Evolutionary conservation across 345 rosid genomes (phyloP).

Genomic region (Limnanthes douglasii): DNA sequence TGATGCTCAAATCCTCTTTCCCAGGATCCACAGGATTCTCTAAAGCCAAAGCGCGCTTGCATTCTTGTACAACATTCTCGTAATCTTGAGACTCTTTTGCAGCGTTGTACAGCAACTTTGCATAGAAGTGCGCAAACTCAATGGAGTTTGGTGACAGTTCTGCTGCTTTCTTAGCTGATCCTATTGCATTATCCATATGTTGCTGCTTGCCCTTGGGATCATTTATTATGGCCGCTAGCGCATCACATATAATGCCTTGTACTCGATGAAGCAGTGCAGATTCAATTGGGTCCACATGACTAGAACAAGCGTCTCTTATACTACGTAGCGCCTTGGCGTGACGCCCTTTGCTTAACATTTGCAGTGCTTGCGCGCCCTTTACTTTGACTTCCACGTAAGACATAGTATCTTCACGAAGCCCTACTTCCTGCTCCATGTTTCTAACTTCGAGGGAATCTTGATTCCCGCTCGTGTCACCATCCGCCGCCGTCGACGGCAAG

Average conservation of each 20-base stretch:
- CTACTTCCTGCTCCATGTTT: too few relatives aligned
- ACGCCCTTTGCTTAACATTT: slow-evolving; percentile 51
- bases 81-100: slow-evolving; percentile 72
- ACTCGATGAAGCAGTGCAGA: slow-evolving; percentile 39
- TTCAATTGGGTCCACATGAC: slow-evolving; percentile 23
- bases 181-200: slow-evolving; percentile 40
- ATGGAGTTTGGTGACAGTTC: slow-evolving; percentile 46
- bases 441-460: background rate
- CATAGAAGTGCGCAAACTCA: slow-evolving; percentile 53
- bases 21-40: slow-evolving; percentile 81
- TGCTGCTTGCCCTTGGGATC: slow-evolving; percentile 48
- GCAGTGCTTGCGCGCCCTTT: slow-evolving; percentile 55
- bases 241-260: slow-evolving; percentile 44
- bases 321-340: slow-evolving; percentile 49
- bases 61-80: slow-evolving; percentile 74
- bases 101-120: slow-evolving; percentile 52
- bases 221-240: slow-evolving; percentile 46
- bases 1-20: slow-evolving; percentile 68
- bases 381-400: slow-evolving; percentile 25
- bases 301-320: slow-evolving; percentile 39
- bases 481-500: slow-evolving; percentile 7
- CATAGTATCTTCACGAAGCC: slow-evolving; percentile 14
- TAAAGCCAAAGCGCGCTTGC: slow-evolving; percentile 66
- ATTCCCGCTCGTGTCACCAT: slow-evolving; percentile 4
- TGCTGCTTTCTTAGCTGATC: slow-evolving; percentile 36